phyloP scores from a whole-genome alignment of 2,329 filamentous ascomycete genomes.

The Paramyrothecium sp. region DNA sequence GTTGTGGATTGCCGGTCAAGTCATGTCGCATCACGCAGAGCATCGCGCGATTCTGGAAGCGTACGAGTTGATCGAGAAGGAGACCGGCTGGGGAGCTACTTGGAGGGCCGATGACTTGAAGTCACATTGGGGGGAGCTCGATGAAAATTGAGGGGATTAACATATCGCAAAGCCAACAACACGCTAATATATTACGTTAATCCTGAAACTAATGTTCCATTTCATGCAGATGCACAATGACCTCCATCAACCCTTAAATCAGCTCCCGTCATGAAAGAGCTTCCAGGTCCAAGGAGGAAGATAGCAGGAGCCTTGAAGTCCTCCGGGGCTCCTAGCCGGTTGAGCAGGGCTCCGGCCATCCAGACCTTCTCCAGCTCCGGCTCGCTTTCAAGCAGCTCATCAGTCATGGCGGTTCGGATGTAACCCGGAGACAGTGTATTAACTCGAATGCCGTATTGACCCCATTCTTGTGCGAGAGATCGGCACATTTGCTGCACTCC shows the following conservation, averaged over 20 bases:
- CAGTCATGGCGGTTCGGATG: conserved; percentile 47
- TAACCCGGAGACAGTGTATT: conserved; percentile 64
- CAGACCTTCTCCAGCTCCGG: conserved; percentile 50
- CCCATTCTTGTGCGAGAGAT: conserved; percentile 44
- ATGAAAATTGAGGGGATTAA: conserved; percentile 8
- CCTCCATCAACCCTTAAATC: conserved; percentile 58
- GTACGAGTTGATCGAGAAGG: conserved; percentile 46
- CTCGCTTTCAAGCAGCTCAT: conserved; percentile 39
- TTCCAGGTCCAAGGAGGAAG: conserved; percentile 56
- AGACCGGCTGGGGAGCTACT: conserved; percentile 51
- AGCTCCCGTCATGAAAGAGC: conserved; percentile 56
- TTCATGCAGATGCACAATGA: conserved; percentile 39
- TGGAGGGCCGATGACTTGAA: conserved; percentile 53
- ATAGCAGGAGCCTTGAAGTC: conserved; percentile 58
- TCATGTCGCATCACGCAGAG: conserved; percentile 46
- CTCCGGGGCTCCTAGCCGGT: conserved; percentile 51
- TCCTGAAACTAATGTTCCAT: too few species aligned
- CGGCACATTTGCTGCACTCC: conserved; percentile 59
- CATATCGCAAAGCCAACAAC: too few species aligned
- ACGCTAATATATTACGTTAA: too few species aligned
- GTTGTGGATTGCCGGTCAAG: conserved; percentile 50
- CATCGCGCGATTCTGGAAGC: conserved; percentile 42
- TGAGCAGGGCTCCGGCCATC: conserved; percentile 53
- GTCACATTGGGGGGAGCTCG: conserved; percentile 47
- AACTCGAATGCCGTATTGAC: conserved; percentile 59